These are phyloP conservation scores for Podaxis pistillaris DNA, from an alignment of 768 basidiomycete genomes.

Conservation along the genomic window DNA sequence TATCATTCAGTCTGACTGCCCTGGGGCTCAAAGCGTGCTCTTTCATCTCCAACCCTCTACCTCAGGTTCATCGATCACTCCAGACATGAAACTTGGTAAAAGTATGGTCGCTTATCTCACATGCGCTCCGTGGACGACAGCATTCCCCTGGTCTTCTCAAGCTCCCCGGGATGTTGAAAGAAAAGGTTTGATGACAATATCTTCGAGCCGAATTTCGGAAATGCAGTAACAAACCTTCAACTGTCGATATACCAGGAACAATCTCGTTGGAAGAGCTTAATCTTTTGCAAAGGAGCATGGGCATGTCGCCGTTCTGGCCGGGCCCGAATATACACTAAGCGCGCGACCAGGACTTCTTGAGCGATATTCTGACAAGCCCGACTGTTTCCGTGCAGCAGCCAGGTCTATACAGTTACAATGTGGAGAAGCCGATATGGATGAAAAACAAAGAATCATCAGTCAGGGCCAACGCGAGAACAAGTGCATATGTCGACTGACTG, in stretches of 20 bases:
- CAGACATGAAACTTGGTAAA: not conserved
- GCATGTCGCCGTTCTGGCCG: not conserved
- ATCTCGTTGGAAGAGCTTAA: conserved; percentile 6
- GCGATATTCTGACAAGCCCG: conserved; percentile 42
- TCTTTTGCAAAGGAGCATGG: conserved; percentile 1
- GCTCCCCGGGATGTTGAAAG: not conserved
- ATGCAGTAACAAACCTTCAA: not conserved
- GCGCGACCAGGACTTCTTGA: conserved; percentile 33
- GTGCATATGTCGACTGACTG: not conserved
- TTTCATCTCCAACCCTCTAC: not conserved
- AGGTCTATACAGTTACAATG: conserved; percentile 46
- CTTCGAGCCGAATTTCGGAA: not conserved
- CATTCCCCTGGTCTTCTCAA: conserved; percentile 6
- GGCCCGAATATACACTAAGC: not conserved
- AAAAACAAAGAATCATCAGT: conserved; percentile 53
- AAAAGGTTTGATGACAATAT: not conserved
- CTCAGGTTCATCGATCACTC: not conserved
- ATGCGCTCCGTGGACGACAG: not conserved
- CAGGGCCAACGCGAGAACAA: conserved; percentile 30
- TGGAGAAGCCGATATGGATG: conserved; percentile 53
- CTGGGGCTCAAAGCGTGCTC: not conserved
- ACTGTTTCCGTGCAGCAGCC: conserved; percentile 59
- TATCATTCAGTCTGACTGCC: not conserved
- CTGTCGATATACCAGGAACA: not conserved
- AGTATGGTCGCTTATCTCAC: not conserved